These are phyloP conservation scores for Ustilago crameri DNA, from an alignment of 1,284 basidiomycete species.

Conservation along the genomic window DNA sequence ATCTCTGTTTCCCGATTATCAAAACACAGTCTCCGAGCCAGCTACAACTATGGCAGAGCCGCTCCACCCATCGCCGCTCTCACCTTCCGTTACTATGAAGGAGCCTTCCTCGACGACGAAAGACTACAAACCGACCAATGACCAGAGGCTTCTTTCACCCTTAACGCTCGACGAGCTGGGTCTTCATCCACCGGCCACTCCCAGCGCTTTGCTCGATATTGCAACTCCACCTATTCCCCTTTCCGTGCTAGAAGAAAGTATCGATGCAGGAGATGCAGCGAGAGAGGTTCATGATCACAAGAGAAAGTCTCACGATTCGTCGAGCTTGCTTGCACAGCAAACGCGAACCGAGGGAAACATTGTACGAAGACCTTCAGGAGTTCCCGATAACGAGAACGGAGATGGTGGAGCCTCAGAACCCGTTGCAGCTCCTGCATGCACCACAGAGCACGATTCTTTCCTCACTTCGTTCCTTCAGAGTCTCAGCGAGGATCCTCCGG, in stretches of 20 bases:
- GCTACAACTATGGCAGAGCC: not conserved
- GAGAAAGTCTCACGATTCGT: not conserved
- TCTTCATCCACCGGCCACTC: slow-evolving; percentile 20
- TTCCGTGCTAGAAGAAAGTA: not conserved
- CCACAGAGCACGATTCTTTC: slow-evolving; percentile 13
- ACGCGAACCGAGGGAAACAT: too few relatives aligned
- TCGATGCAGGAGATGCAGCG: not conserved
- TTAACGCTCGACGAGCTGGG: slow-evolving; percentile 34
- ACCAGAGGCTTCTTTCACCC: slow-evolving; percentile 12
- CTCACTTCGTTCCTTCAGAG: slow-evolving; percentile 30
- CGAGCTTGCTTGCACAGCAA: not conserved
- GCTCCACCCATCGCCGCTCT: not conserved
- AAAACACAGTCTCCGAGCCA: not conserved
- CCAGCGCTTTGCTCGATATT: slow-evolving; percentile 34
- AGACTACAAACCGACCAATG: not conserved
- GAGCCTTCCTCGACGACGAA: not conserved
- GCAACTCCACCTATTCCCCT: slow-evolving; percentile 11
- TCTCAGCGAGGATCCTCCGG: slow-evolving; percentile 6
- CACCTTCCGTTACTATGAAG: not conserved
- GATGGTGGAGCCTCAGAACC: not conserved
- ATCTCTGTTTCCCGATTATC: too few relatives aligned
- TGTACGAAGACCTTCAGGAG: too few relatives aligned
- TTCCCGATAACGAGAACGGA: not conserved
- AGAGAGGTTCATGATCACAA: not conserved
- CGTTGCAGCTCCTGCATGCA: not conserved